phyloP scores from a whole-genome alignment of 169 alveolate species.

The Plasmodium knowlesi region DNA sequence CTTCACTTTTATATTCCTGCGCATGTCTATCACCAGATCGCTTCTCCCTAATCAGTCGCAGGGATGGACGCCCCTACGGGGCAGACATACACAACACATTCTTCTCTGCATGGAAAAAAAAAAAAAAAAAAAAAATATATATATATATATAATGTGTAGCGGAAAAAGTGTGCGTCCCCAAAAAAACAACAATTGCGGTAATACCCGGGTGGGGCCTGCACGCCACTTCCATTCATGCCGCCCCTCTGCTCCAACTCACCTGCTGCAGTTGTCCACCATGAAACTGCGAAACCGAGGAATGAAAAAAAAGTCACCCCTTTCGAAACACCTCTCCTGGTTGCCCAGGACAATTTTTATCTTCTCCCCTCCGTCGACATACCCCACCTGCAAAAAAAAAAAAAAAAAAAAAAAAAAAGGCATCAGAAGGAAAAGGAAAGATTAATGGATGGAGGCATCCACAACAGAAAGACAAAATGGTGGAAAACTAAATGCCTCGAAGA shows the following conservation, averaged over 20 bases:
- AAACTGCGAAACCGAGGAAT: slow-evolving; percentile 23
- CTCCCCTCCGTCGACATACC: slow-evolving; percentile 37
- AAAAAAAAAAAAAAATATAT: neutral
- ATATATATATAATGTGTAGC: neutral
- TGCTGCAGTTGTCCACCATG: slow-evolving; percentile 24
- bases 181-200: neutral
- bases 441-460: neutral
- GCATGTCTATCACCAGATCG: neutral
- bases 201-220: neutral
- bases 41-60: neutral
- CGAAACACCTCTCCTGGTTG: slow-evolving; percentile 20
- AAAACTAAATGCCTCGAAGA: neutral
- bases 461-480: neutral
- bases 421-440: neutral
- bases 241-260: neutral
- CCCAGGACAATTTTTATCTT: slow-evolving; percentile 16
- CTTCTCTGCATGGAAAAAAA: slow-evolving; percentile 10
- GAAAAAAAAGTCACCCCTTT: slow-evolving; percentile 39
- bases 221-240: neutral
- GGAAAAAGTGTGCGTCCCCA: neutral
- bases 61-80: slow-evolving; percentile 7
- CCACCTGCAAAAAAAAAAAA: slow-evolving; percentile 19
- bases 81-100: slow-evolving; percentile 40
- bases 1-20: neutral
- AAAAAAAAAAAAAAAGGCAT: neutral